A percentile compares a stretch with the other conserved stretches of the same genome.
phyloP scores from a whole-genome alignment of 352 stramenopile genomes.

The Phytopythium litorale region DNA sequence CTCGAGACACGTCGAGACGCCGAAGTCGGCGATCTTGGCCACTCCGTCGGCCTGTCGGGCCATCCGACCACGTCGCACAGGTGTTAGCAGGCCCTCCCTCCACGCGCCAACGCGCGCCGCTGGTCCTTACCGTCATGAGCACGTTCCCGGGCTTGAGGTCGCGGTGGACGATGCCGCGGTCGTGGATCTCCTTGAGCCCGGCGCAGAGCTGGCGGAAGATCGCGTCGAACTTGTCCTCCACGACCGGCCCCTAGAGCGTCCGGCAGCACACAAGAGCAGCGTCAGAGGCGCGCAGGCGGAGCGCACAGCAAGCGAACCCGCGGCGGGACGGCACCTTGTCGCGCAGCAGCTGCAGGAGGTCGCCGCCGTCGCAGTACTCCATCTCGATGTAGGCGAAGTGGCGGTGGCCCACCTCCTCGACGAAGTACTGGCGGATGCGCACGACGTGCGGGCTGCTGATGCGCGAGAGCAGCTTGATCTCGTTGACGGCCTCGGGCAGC shows the following conservation, averaged over 20 bases:
- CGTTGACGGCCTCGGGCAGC: constrained; percentile 70
- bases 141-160: constrained; percentile 81
- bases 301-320: background rate
- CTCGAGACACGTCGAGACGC: constrained; percentile 76
- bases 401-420: constrained; percentile 70
- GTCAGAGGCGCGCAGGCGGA: background rate
- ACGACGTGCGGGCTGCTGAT: constrained; percentile 63
- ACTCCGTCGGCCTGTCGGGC: constrained; percentile 44
- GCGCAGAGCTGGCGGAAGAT: constrained; percentile 71
- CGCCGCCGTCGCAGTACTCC: constrained; percentile 70
- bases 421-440: constrained; percentile 69
- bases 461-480: constrained; percentile 61
- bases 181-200: constrained; percentile 64
- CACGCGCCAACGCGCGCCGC: background rate
- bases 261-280: background rate
- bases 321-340: constrained; percentile 15
- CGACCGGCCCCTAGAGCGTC: constrained; percentile 32
- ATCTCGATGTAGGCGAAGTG: constrained; percentile 84
- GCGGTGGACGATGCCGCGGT: constrained; percentile 60
- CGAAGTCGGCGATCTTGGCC: constrained; percentile 80
- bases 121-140: constrained; percentile 51
- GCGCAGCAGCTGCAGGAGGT: constrained; percentile 38
- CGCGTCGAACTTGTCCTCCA: constrained; percentile 39
- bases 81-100: background rate
- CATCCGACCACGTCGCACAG: background rate